Evolutionary conservation across 176 grass and related monocot species (phyloP), one percentile per base, ranked within the genome.

Genomic region (Zoysia japonica): DNA sequence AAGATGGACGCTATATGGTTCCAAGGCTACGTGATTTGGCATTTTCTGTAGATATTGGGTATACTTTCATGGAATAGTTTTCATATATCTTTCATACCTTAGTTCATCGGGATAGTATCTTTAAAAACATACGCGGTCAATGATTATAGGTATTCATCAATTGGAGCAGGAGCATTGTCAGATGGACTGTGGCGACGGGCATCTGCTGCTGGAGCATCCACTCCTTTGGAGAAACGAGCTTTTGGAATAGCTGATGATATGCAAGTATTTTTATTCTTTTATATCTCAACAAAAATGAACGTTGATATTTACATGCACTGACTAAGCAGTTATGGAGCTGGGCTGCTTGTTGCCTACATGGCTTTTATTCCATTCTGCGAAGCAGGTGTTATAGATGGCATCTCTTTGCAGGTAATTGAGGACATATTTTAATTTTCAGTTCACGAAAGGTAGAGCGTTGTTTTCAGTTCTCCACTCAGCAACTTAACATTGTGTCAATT

Each of bases 201-300:
- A 80, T 85, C 72, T 45, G 81, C 80, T 80, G 91, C 91, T 50
- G 94, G 94, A 67, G 91, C 94, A 59, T 89, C 85, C 63, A 90
- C 89, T 87, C 89, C 89, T 83, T 83, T 94, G 75, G 91, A 97
- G 78, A 97, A 94, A 71, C 85, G 83, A 77, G 87, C 89, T 80
- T 97, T 94, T 87, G 94, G 91, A 59, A 93, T 97, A 85, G 85
- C 91, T 83, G 94, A 97, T 88, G 94, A 97, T 61, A 94, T 97
- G 91, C 68, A 88, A 84, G 82, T 82, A 82, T 85, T 28, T 11
- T 12, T 47, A 19, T 83, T 50, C 9, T 47, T 13, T 48, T 53
- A 57, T 36, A 37, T 10, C 48, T 63, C 20, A 3, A 76, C 44
- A 80, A 86, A 78, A 62, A 61, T 2, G 13, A 52, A 66, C 11